Conservation (phyloP, 768 basidiomycete genomes). For the Tulasnella sp. region DNA sequence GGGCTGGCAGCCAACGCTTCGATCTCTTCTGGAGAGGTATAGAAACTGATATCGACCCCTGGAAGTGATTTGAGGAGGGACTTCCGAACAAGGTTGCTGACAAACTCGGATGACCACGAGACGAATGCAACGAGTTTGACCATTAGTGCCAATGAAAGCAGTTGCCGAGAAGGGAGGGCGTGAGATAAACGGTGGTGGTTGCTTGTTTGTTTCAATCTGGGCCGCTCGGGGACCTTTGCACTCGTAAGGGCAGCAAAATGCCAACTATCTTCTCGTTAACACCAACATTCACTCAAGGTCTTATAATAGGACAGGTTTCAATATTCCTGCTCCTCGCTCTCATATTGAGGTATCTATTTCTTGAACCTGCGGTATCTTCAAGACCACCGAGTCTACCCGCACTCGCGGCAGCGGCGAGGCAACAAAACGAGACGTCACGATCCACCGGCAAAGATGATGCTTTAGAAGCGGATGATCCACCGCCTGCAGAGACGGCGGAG, state of each 20-base stretch:
- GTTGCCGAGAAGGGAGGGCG: neutral
- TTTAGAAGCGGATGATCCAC: neutral
- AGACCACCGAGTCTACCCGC: conserved; percentile 25
- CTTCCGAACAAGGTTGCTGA: conserved; percentile 44
- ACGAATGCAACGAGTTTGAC: conserved; percentile 46
- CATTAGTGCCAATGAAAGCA: neutral
- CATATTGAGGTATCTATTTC: conserved; percentile 93
- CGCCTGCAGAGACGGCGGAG: conserved; percentile 69
- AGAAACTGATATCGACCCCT: neutral
- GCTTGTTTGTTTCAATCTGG: conserved; percentile 3
- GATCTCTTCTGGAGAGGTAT: conserved; percentile 11
- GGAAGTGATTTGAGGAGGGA: conserved; percentile 3
- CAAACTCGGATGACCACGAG: conserved; percentile 59
- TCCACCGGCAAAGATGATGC: conserved; percentile 10
- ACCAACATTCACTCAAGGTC: conserved; percentile 93
- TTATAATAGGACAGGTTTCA: conserved; percentile 89
- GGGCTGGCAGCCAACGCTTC: neutral
- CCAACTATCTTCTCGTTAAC: conserved; percentile 64
- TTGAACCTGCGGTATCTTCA: conserved; percentile 55
- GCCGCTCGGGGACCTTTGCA: neutral
- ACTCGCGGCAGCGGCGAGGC: conserved; percentile 32
- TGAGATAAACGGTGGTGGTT: conserved; percentile 11
- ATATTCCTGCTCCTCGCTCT: conserved; percentile 74
- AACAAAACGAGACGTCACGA: conserved; percentile 13
- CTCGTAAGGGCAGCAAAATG: conserved; percentile 11